Evolutionary conservation across 108 stramenopile species (phyloP), one percentile per base, ranked within the genome.

Genomic region (Cyclostephanos invisitatus): DNA sequence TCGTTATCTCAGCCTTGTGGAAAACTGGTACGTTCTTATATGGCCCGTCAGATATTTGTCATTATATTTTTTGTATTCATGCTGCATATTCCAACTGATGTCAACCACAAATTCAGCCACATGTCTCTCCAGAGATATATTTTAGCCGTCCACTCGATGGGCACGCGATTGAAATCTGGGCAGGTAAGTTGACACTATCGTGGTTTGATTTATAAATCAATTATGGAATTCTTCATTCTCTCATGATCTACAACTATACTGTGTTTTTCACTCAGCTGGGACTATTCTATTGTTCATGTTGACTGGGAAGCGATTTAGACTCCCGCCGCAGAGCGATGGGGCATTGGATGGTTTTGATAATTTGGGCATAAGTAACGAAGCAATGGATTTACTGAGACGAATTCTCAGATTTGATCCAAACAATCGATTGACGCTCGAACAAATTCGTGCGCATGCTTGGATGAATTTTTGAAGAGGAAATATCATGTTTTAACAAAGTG

Each of bases 281-380:
- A 81, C 88, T 18, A 81, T 90, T 11, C 72, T 90, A 10, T 78
- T 87, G 35, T 86, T 86, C 57, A 81, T 86, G 77, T 24, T 85
- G 6, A 86, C 85, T 20, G 85, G 85, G 60, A 28, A 8, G 55
- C 42, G 81, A 64, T 25, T 67, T 18, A 3, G 12, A 25, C 40
- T 25, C 14, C 71, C 72, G 49, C 71, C 71, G 7, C 59, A 27
- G 40, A 17, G 50, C 72, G 76, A 68, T 58, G 15, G 68, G 61
- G 12, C 22, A 46, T 70, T 77, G 74, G 62, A 68, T 14, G 49
- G 24, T 22, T 4, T 75, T 65, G 78, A 42, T 2, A 15, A 46
- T 46, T 67, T 65, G 28, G 74, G 64, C 7, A 7, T 81, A 2
- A 81, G 80, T 42, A 10, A 64, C 40, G 71, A 73, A 35, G 80